These are phyloP conservation scores for Mortierella antarctica DNA, from an alignment of 192 early-diverging fungal species.

Conservation along the genomic window DNA sequence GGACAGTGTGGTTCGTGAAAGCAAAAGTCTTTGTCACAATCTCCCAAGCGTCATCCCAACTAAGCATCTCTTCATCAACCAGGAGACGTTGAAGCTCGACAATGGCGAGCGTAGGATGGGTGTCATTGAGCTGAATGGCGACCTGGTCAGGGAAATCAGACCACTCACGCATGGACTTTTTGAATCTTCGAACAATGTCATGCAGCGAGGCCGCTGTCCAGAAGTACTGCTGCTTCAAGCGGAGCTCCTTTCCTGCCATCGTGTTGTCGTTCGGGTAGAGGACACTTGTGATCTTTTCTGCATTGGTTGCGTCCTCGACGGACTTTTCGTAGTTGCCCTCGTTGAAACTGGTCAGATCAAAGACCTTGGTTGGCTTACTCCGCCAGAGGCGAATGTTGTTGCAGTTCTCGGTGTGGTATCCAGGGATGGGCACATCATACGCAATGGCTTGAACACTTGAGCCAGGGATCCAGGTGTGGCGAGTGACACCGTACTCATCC, in stretches of 20 bases:
- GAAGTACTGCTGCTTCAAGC: slow-evolving; percentile 98
- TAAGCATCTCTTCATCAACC: slow-evolving; percentile 88
- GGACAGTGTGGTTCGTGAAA: slow-evolving; percentile 99
- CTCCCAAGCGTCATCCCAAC: slow-evolving; percentile 97
- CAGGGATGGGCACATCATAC: slow-evolving; percentile 97
- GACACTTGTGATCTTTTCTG: slow-evolving; percentile 95
- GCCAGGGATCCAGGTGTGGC: slow-evolving; percentile 87
- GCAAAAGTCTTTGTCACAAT: slow-evolving; percentile 91
- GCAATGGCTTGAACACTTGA: slow-evolving; percentile 92
- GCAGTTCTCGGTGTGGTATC: slow-evolving; percentile 92
- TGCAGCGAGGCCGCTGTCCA: slow-evolving; percentile 92
- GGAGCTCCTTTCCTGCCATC: slow-evolving; percentile 94
- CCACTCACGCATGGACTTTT: slow-evolving; percentile 86
- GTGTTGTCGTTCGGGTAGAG: slow-evolving; percentile 99
- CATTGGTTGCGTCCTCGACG: slow-evolving; percentile 90
- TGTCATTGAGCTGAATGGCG: slow-evolving; percentile 98
- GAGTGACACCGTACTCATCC: slow-evolving; percentile 73
- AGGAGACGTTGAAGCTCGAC: slow-evolving; percentile 94
- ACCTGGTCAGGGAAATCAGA: slow-evolving; percentile 92
- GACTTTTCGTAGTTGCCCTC: slow-evolving; percentile 93
- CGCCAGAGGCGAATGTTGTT: slow-evolving; percentile 99
- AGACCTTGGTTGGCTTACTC: slow-evolving; percentile 89
- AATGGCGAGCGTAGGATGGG: slow-evolving; percentile 95
- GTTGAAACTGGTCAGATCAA: slow-evolving; percentile 90
- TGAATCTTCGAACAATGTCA: slow-evolving; percentile 94